phyloP scores from a whole-genome alignment of 768 basidiomycete species.

The Pleurotus citrinopileatus region DNA sequence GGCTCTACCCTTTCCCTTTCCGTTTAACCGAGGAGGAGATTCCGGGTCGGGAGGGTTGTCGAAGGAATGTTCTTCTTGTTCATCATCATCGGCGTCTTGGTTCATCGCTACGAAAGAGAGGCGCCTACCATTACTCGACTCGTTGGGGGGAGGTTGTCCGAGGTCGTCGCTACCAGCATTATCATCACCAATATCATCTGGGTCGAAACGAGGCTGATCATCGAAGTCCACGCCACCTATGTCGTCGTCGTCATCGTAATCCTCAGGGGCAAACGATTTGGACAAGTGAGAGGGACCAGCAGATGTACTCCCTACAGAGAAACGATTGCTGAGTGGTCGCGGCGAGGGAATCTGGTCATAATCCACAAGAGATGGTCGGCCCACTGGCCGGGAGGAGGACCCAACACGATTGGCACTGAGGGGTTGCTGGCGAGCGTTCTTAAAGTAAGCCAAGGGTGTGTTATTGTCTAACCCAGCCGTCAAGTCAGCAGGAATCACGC shows the following conservation, averaged over 20 bases:
- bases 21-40: slow-evolving; percentile 24
- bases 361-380: slow-evolving; percentile 52
- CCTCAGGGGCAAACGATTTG: slow-evolving; percentile 25
- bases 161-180: slow-evolving; percentile 25
- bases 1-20: slow-evolving; percentile 34
- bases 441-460: slow-evolving; percentile 42
- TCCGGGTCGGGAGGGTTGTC: slow-evolving; percentile 21
- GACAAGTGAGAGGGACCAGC: slow-evolving; percentile 41
- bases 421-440: slow-evolving; percentile 39
- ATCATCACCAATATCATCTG: slow-evolving; percentile 24
- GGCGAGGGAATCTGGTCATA: slow-evolving; percentile 68
- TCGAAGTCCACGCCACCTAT: slow-evolving; percentile 26
- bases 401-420: slow-evolving; percentile 32
- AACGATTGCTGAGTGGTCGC: slow-evolving; percentile 28
- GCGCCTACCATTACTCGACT: slow-evolving; percentile 15
- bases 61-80: slow-evolving; percentile 24
- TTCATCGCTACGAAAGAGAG: slow-evolving; percentile 46
- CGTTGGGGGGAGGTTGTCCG: slow-evolving; percentile 19
- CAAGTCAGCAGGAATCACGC: slow-evolving; percentile 10
- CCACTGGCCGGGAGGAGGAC: slow-evolving; percentile 43
- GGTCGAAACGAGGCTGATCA: slow-evolving; percentile 20
- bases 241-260: slow-evolving; percentile 23
- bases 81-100: slow-evolving; percentile 45
- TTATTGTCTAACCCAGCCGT: slow-evolving; percentile 20
- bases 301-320: slow-evolving; percentile 26